phyloP scores from a whole-genome alignment of 139 green algal species.

The Volvox africanus region DNA sequence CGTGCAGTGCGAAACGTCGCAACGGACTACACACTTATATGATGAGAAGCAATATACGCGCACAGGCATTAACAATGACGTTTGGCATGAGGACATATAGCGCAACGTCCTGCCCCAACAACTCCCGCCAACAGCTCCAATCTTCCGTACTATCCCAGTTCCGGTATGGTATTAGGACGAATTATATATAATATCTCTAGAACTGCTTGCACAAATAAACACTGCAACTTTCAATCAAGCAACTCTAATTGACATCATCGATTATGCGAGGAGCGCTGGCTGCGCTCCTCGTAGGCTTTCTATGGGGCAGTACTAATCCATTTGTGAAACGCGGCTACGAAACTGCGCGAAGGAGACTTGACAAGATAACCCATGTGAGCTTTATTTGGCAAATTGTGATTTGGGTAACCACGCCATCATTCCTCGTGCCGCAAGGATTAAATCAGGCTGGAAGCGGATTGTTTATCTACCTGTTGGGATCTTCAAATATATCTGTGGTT shows the following conservation, averaged over 20 bases:
- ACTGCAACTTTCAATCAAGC: no score
- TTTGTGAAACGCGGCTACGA: slow-evolving; percentile 69
- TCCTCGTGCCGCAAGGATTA: slow-evolving; percentile 52
- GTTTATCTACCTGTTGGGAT: slow-evolving; percentile 69
- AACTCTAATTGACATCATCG: not conserved
- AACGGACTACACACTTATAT: no score
- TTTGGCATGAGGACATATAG: no score
- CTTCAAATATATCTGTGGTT: slow-evolving; percentile 60
- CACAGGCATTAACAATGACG: no score
- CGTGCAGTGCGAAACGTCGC: no score
- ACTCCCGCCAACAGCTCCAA: no score
- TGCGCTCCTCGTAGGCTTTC: slow-evolving; percentile 60
- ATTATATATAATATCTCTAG: no score
- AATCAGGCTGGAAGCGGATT: slow-evolving; percentile 69
- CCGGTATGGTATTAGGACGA: no score
- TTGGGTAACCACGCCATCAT: slow-evolving; percentile 43
- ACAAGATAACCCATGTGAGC: not conserved
- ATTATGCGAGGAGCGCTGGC: slow-evolving; percentile 8
- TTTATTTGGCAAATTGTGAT: not conserved
- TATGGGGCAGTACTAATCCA: slow-evolving; percentile 80
- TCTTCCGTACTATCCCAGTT: no score
- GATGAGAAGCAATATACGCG: no score
- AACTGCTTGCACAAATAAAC: no score
- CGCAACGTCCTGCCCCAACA: no score
- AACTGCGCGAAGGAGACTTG: not conserved